Evolutionary conservation across 768 basidiomycete species (phyloP).

Genomic region (Arthromyces matolae): DNA sequence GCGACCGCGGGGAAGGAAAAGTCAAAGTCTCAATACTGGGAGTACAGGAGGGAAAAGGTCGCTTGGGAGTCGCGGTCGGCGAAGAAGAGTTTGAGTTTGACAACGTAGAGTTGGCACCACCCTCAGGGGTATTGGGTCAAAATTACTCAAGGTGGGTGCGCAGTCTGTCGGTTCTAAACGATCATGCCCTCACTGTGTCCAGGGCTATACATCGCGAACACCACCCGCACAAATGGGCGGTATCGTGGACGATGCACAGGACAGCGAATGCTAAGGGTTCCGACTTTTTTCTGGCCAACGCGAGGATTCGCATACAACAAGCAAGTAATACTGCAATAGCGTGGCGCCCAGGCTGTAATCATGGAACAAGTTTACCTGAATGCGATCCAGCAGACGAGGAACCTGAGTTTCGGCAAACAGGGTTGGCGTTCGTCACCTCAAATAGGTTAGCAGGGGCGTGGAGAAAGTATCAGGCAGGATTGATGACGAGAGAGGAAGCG

Average conservation of each 20-base stretch:
- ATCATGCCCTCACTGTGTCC: not conserved
- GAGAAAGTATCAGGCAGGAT: too few relatives aligned
- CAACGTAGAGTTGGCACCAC: not conserved
- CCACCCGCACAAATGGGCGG: too few relatives aligned
- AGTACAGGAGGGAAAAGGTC: too few relatives aligned
- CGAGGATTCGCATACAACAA: not conserved
- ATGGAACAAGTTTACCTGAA: constrained; percentile 17
- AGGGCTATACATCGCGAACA: not conserved
- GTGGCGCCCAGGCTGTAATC: constrained; percentile 11
- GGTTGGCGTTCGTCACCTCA: too few relatives aligned
- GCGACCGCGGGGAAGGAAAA: too few relatives aligned
- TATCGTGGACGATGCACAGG: too few relatives aligned
- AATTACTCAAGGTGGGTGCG: not conserved
- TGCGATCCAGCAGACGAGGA: not conserved
- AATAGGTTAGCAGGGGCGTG: too few relatives aligned
- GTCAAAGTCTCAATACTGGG: too few relatives aligned
- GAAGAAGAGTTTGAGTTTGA: not conserved
- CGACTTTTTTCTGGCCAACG: not conserved
- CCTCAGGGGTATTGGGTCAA: not conserved
- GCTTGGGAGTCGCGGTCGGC: not conserved
- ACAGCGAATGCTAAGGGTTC: not conserved
- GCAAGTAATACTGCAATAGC: constrained; percentile 13
- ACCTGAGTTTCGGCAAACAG: constrained; percentile 6
- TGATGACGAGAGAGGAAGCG: too few relatives aligned
- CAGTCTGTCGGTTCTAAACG: not conserved